phyloP scores from a whole-genome alignment of 257 asterid species.

The Echium plantagineum region DNA sequence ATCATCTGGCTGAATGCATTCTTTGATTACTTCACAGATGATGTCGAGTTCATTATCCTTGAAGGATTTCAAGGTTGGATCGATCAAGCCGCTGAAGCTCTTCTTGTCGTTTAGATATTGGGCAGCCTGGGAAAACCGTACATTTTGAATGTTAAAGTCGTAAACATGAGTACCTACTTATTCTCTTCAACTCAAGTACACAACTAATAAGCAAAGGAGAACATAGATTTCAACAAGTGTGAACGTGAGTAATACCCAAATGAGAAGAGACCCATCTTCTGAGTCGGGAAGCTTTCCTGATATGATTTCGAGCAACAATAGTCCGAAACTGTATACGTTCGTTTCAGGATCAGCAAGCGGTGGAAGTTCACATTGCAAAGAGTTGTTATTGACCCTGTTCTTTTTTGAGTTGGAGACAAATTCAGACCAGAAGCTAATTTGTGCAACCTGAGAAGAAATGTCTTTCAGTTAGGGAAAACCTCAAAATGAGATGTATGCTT shows the following conservation, averaged over 20 bases:
- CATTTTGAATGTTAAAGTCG: neutral
- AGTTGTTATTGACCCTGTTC: conserved; percentile 23
- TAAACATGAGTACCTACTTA: no score
- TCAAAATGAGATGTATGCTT: neutral
- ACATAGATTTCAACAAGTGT: neutral
- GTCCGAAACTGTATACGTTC: conserved; percentile 56
- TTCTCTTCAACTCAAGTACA: neutral
- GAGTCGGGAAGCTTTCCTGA: conserved; percentile 56
- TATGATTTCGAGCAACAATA: conserved; percentile 62
- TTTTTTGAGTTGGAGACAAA: conserved; percentile 33
- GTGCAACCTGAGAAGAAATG: conserved; percentile 38
- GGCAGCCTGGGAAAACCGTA: conserved; percentile 33
- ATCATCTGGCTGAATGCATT: conserved; percentile 43
- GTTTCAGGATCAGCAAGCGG: conserved; percentile 48
- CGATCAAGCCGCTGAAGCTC: conserved; percentile 32
- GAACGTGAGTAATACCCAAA: conserved; percentile 38
- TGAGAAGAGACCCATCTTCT: conserved; percentile 40
- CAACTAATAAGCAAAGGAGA: neutral
- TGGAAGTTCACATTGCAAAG: conserved; percentile 37
- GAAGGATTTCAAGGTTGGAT: conserved; percentile 55
- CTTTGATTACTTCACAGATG: conserved; percentile 53
- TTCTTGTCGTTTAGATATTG: conserved; percentile 40
- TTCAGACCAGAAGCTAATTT: conserved; percentile 58
- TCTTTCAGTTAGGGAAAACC: neutral
- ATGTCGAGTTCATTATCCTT: conserved; percentile 50